phyloP scores from a whole-genome alignment of 1,284 basidiomycete genomes.

The Trichosporon coremiiforme region DNA sequence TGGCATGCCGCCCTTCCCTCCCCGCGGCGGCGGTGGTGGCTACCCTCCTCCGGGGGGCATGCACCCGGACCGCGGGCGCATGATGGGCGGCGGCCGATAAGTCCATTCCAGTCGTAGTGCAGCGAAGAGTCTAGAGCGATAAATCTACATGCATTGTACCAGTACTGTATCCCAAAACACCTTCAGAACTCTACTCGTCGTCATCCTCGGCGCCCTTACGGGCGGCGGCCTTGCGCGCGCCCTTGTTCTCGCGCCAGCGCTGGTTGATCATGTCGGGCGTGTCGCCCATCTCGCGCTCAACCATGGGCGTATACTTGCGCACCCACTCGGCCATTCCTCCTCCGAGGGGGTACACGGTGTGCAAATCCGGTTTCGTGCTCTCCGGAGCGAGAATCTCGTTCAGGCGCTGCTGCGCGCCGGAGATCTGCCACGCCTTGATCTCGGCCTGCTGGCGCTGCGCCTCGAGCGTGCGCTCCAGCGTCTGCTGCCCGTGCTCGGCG shows the following conservation, averaged over 20 bases:
- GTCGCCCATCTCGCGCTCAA: constrained; percentile 68
- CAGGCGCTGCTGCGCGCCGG: constrained; percentile 46
- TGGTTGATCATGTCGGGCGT: constrained; percentile 72
- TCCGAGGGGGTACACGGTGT: constrained; percentile 66
- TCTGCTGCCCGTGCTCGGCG: constrained; percentile 41
- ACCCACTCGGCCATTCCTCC: constrained; percentile 68
- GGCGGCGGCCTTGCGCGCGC: constrained; percentile 16
- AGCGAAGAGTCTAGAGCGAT: neutral
- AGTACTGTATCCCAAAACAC: constrained; percentile 6
- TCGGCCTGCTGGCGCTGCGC: constrained; percentile 48
- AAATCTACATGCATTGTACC: constrained; percentile 21
- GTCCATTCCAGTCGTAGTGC: constrained; percentile 16
- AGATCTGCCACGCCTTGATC: constrained; percentile 65
- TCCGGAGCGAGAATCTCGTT: constrained; percentile 8
- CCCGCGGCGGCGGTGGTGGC: constrained; percentile 27
- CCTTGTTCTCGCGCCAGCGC: constrained; percentile 64
- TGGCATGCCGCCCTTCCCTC: constrained; percentile 34
- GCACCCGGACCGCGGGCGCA: constrained; percentile 81
- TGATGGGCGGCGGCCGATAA: constrained; percentile 63
- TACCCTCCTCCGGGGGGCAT: constrained; percentile 61
- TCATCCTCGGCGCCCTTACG: constrained; percentile 21
- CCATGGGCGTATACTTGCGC: constrained; percentile 67
- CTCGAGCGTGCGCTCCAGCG: constrained; percentile 46
- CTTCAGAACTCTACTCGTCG: constrained; percentile 21
- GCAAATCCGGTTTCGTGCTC: neutral